Conservation (phyloP, 768 basidiomycete species). For the Cubamyces sp. region DNA sequence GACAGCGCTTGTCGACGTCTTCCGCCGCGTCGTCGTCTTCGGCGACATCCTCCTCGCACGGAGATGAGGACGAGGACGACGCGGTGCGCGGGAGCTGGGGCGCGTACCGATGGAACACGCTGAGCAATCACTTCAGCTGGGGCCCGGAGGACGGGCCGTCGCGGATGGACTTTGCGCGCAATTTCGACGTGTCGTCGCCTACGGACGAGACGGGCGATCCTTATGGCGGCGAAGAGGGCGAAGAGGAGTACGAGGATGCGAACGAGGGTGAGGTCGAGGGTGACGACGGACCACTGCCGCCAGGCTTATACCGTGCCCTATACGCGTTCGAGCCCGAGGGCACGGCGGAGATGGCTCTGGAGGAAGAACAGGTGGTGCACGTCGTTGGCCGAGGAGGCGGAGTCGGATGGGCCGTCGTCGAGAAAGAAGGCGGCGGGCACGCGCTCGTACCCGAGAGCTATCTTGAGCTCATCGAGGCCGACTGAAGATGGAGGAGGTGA, state of each 20-base stretch:
- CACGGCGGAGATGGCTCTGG: slow-evolving; percentile 79
- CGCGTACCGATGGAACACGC: slow-evolving; percentile 47
- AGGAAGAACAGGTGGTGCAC: slow-evolving; percentile 74
- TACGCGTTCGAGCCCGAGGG: slow-evolving; percentile 83
- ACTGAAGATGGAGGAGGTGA: slow-evolving; percentile 10
- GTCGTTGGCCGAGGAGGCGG: slow-evolving; percentile 79
- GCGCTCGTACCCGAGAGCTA: slow-evolving; percentile 84
- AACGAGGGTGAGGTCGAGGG: slow-evolving; percentile 34
- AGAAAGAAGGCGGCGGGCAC: slow-evolving; percentile 52
- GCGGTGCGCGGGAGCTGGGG: slow-evolving; percentile 42
- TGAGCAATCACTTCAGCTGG: slow-evolving; percentile 43
- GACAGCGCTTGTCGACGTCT: slow-evolving; percentile 35
- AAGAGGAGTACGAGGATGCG: slow-evolving; percentile 34
- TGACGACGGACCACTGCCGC: slow-evolving; percentile 49
- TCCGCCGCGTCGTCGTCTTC: slow-evolving; percentile 36
- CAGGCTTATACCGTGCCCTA: slow-evolving; percentile 77
- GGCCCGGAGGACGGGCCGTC: slow-evolving; percentile 42
- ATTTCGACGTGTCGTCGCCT: slow-evolving; percentile 44
- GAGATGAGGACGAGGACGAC: slow-evolving; percentile 31
- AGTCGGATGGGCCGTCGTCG: slow-evolving; percentile 80
- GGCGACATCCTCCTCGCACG: slow-evolving; percentile 32
- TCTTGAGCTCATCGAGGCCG: slow-evolving; percentile 57
- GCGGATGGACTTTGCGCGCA: slow-evolving; percentile 49
- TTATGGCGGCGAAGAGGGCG: slow-evolving; percentile 29
- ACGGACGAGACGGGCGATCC: slow-evolving; percentile 32